A percentile compares a stretch with the other conserved stretches of the same genome.
Conservation (phyloP, 176 grass and related monocot genomes). For the Secale cereale region DNA sequence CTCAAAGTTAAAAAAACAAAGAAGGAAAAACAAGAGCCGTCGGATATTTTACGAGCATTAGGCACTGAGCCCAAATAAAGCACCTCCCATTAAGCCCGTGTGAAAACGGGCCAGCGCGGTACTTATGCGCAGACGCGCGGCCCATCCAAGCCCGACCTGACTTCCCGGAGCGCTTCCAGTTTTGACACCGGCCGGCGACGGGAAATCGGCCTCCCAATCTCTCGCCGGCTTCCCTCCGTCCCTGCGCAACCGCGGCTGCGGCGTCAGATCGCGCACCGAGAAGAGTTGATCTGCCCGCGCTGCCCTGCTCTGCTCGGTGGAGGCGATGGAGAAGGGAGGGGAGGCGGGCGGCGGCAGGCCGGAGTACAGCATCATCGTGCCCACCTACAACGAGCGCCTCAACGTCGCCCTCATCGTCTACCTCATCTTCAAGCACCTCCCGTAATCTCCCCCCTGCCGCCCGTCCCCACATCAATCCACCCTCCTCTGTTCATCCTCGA, state of each 20-base stretch:
- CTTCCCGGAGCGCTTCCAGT: not conserved
- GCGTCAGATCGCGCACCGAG: not conserved
- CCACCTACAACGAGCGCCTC: slow-evolving; percentile 97
- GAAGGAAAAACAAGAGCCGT: too few species aligned
- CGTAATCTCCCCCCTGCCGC: too few species aligned
- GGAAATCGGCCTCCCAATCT: not conserved
- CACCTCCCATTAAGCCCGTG: not conserved
- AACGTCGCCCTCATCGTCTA: slow-evolving; percentile 86
- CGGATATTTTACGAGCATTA: too few species aligned
- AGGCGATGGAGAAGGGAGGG: slow-evolving; percentile 5
- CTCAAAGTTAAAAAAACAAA: too few species aligned
- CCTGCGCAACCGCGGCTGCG: not conserved
- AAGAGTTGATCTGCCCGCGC: not conserved
- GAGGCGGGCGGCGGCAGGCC: slow-evolving; percentile 20
- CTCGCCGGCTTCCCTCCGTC: not conserved
- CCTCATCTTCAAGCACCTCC: slow-evolving; percentile 93
- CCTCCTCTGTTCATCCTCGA: not conserved
- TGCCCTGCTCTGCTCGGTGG: not conserved
- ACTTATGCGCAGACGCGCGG: not conserved
- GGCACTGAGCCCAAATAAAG: too few species aligned
- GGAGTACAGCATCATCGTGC: slow-evolving; percentile 84
- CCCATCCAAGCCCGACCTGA: not conserved
- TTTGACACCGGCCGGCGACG: not conserved
- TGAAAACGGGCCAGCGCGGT: not conserved
- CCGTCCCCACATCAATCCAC: too few species aligned